These are phyloP conservation scores for Kwoniella dejecticola DNA, from an alignment of 768 basidiomycete species.

Conservation along the genomic window DNA sequence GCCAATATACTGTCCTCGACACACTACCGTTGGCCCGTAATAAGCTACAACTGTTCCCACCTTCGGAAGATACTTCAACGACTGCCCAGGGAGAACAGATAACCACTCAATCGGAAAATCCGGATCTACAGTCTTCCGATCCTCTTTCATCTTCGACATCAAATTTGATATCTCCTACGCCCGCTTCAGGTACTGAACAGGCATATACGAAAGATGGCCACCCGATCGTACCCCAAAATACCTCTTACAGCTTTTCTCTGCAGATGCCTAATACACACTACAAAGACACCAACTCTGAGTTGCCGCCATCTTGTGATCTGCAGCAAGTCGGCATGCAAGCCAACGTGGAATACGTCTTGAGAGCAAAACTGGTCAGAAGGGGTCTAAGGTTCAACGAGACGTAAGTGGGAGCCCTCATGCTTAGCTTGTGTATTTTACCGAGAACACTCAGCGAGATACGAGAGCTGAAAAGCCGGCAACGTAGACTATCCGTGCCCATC, in stretches of 20 bases:
- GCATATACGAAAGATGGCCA: slow-evolving; percentile 25
- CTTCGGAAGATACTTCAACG: not conserved
- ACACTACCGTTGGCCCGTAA: slow-evolving; percentile 36
- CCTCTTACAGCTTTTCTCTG: slow-evolving; percentile 34
- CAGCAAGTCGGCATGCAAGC: slow-evolving; percentile 48
- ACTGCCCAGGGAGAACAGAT: not conserved
- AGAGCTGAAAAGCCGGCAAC: not conserved
- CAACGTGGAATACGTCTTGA: slow-evolving; percentile 43
- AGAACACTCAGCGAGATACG: not conserved
- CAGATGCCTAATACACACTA: slow-evolving; percentile 42
- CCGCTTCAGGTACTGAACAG: not conserved
- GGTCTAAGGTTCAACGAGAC: slow-evolving; percentile 44
- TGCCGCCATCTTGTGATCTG: slow-evolving; percentile 41
- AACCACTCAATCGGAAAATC: no score
- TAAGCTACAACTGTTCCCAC: slow-evolving; percentile 29
- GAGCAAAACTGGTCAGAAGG: slow-evolving; percentile 40
- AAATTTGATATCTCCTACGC: not conserved
- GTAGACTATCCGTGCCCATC: slow-evolving; percentile 42
- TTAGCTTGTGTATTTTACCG: no score
- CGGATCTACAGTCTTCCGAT: not conserved
- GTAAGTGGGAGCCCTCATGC: slow-evolving; percentile 30
- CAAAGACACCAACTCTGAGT: slow-evolving; percentile 27
- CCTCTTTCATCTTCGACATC: slow-evolving; percentile 4
- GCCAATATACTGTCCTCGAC: slow-evolving; percentile 48
- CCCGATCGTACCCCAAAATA: slow-evolving; percentile 25